Evolutionary conservation across 169 alveolate species (phyloP).

Genomic region (Cyclospora cayetanensis): DNA sequence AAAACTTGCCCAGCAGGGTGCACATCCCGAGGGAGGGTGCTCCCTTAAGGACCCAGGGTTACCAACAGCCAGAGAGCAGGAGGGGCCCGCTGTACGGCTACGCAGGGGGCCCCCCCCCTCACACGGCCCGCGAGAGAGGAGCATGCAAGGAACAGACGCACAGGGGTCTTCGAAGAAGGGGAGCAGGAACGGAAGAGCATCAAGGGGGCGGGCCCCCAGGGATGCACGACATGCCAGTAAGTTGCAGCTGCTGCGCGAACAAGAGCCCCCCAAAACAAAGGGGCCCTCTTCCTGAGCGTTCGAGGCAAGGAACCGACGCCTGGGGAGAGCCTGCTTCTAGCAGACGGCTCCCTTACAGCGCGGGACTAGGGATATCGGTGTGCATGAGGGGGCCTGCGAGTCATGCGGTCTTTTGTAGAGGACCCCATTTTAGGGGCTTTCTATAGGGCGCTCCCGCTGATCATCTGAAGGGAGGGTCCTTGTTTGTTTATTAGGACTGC

Average conservation of each 20-base stretch:
- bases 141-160: neutral
- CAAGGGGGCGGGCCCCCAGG: neutral
- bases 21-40: no score
- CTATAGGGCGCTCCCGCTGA: neutral
- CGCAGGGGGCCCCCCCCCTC: neutral
- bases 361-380: no score
- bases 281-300: no score
- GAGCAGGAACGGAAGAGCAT: neutral
- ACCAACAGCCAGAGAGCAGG: neutral
- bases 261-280: neutral
- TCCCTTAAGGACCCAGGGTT: no score
- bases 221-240: neutral
- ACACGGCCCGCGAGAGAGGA: neutral
- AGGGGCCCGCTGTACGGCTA: neutral
- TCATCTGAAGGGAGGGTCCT: neutral
- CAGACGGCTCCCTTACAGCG: no score
- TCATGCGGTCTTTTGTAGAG: neutral
- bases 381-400: no score
- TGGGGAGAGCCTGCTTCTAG: no score
- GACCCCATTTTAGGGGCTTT: neutral
- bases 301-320: no score
- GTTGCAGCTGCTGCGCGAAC: neutral
- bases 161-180: neutral
- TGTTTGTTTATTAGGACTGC: no score
- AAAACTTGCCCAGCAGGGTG: neutral